Base-by-base conservation (phyloP, 2,329 filamentous ascomycete species). In the Alternaria dauci region DNA sequence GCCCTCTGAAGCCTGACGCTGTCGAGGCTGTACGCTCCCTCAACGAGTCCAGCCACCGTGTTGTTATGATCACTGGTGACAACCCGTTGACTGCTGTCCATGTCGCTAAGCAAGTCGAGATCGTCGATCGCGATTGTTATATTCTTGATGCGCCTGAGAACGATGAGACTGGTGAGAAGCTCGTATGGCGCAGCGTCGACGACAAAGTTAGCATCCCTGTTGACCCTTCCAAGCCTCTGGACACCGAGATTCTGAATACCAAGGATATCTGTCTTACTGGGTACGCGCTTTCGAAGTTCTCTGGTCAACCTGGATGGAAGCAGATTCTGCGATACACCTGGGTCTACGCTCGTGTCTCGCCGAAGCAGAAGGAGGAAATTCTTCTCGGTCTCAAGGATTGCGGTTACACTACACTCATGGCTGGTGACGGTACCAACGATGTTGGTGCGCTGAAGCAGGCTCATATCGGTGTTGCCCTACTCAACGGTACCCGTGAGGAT, bases 11-110 rank as follows among this genome's bases (percentile, higher is more conserved):
- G 81, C 94, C 97, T 26, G 95, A 99, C 78, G 95, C 95, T 47
- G 91, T 96, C 81, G 90, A 95, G 77, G 89, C 95, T 39, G 92
- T 99, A 41, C 92, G 91, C 67, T 97, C 98, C 93, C 86, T 99
- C 71, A 99, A 97, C 76, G 95, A 99, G 83, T 98, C 94, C 80
- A 98, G 94, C 81, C 95, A 99, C 79, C 92, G 95, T 71, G 93
- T 97, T 47, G 91, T 99, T 70, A 99, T 99, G 95, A 99, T 99
- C 68, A 99, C 95, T 61, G 95, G 95, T 76, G 95, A 99, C 79
- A 99, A 99, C 78, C 94, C 95, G 12, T 86, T 99, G 53, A 99
- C 95, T 41, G 95, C 95, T 67, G 92, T 97, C 11, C 94, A 99
- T 76, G 95, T 99, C 58, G 95, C 95, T 16, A 89, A 91, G 63